A percentile compares a stretch with the other conserved stretches of the same genome.
phyloP scores from a whole-genome alignment of 441 rosid species.

The Adansonia grandidieri region DNA sequence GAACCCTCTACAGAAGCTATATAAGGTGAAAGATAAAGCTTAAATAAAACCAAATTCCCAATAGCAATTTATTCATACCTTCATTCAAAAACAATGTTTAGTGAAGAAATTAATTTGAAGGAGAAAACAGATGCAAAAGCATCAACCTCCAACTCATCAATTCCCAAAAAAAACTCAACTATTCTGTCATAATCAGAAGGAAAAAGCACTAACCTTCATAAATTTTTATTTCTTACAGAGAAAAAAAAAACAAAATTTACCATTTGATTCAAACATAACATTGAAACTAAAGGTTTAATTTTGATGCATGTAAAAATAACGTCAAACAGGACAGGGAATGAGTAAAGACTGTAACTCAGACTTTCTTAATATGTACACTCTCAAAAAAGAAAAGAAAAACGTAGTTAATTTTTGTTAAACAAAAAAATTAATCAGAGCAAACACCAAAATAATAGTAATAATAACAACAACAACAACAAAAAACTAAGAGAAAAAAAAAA shows the following conservation, averaged over 20 bases:
- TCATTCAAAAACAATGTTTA: constrained; percentile 3
- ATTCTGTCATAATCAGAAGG: background rate
- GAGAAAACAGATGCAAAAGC: background rate
- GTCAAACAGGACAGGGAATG: constrained; percentile 3
- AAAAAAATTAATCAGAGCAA: background rate
- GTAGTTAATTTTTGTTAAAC: background rate
- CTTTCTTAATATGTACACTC: constrained; percentile 15
- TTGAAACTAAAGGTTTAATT: background rate
- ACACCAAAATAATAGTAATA: background rate
- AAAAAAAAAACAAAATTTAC: background rate
- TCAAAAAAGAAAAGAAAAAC: constrained; percentile 1
- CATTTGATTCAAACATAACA: background rate
- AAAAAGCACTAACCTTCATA: background rate
- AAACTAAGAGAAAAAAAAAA: background rate
- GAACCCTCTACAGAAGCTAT: constrained; percentile 17
- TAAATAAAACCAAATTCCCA: background rate
- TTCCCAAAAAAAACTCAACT: background rate
- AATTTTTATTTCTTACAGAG: background rate
- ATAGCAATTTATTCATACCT: background rate
- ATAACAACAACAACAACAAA: constrained; percentile 2
- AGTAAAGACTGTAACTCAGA: background rate
- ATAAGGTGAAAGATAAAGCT: background rate
- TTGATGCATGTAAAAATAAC: background rate
- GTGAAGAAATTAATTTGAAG: background rate
- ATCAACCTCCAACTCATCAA: background rate